A percentile compares a stretch with the other conserved stretches of the same genome.
These are phyloP conservation scores for Trichoderma sp. DNA, from an alignment of 2,329 filamentous ascomycete genomes.

Conservation along the genomic window DNA sequence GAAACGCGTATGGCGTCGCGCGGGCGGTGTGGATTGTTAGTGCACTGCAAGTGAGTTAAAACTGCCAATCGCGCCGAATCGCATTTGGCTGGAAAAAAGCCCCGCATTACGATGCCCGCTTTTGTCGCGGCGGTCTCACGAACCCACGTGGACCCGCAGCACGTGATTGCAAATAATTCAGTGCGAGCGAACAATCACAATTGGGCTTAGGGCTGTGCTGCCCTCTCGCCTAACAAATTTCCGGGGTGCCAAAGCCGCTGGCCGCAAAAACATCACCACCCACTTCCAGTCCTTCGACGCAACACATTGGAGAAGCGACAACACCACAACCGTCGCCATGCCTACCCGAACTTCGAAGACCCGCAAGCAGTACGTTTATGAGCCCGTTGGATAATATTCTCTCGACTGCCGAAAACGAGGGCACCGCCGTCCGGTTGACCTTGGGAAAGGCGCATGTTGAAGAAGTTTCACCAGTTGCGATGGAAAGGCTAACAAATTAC, in stretches of 20 bases:
- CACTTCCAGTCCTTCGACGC: conserved; percentile 38
- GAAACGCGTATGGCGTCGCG: background rate
- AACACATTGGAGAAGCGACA: conserved; percentile 46
- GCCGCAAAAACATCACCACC: conserved; percentile 43
- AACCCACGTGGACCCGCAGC: conserved; percentile 33
- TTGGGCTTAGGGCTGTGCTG: conserved; percentile 43
- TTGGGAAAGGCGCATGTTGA: conserved; percentile 12
- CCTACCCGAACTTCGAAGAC: conserved; percentile 76
- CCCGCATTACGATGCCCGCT: background rate
- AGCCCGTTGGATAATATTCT: conserved; percentile 25
- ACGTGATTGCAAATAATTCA: background rate
- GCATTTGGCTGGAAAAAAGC: background rate
- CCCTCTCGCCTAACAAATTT: conserved; percentile 45
- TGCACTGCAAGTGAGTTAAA: background rate
- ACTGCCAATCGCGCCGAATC: background rate
- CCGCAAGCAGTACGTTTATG: conserved; percentile 70
- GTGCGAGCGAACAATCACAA: conserved; percentile 9
- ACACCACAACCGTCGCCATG: conserved; percentile 58
- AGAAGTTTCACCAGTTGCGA: conserved; percentile 12
- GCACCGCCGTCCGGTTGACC: background rate
- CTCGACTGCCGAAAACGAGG: conserved; percentile 19
- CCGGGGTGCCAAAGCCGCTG: conserved; percentile 32
- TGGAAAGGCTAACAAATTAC: conserved; percentile 24
- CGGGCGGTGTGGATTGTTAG: conserved; percentile 24
- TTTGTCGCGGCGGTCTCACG: conserved; percentile 28